Evolutionary conservation across 2,329 filamentous ascomycete genomes (phyloP), one percentile per base, ranked within the genome.

Genomic region (Trichoderma endophyticum): DNA sequence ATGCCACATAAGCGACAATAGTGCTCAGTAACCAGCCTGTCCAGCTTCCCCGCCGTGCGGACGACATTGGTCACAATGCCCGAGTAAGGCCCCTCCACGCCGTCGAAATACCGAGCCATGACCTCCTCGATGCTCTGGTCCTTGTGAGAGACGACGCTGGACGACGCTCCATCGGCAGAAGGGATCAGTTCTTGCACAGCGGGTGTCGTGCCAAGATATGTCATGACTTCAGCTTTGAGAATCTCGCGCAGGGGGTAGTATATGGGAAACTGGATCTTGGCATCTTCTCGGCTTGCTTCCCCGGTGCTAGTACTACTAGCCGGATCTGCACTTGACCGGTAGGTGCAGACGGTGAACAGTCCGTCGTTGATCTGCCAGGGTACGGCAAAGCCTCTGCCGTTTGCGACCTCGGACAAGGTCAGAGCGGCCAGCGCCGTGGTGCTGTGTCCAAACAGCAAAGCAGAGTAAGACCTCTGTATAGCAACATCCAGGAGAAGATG

Each of bases 51-150:
- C n/a, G 93, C 91, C 39, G 95, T 99, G 74, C 94, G 90, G 6
- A 98, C 95, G 11, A 99, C 96, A 79, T 99, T 99, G 36, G 95
- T 92, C 75, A 99, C 95, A 71, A 98, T 94, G 70, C 93, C 93
- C 3, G 95, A 93, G 78, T 97, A 98, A 72, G 92, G 92, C 75
- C 90, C 89, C 79, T 97, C 95, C 18, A 97, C 81, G 51, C 93
- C 54, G 75, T 90, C 89, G 78, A 99, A 97, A 80, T 98, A 99
- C 71, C 94, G 91, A 72, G 87, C 84, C 91, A 98, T 95, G 69
- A 99, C 88, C 76, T 95, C 92, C 78, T 98, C 94, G 77, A 99
- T 98, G 60, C 94, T 97, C 60, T 93, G 87, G 75, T 94, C 91
- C 78, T 91, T 93, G 75, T 92, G 90, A 36, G 88, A 92, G 3